A percentile compares a stretch with the other conserved stretches of the same genome.
These are phyloP conservation scores for Sugiyamaella grinbergsii DNA, from an alignment of 1,139 yeast species.

Conservation along the genomic window DNA sequence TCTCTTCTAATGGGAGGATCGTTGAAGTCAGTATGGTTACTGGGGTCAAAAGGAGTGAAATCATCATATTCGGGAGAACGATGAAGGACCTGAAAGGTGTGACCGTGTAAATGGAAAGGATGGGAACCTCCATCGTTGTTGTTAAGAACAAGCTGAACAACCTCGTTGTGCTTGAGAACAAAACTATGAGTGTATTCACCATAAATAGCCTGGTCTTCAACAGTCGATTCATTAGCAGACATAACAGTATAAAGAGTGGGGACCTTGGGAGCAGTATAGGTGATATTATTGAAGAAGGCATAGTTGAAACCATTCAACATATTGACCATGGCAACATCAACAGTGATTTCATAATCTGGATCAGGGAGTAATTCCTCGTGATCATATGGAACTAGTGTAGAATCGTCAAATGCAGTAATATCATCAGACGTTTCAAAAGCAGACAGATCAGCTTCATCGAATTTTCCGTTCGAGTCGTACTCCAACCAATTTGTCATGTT, in stretches of 20 bases:
- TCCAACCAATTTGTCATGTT: slow-evolving; percentile 73
- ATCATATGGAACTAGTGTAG: slow-evolving; percentile 59
- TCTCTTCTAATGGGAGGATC: slow-evolving; percentile 69
- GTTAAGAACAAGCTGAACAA: slow-evolving; percentile 66
- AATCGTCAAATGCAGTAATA: slow-evolving; percentile 53
- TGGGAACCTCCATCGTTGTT: slow-evolving; percentile 76
- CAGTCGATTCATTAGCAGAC: slow-evolving; percentile 57
- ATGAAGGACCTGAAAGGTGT: slow-evolving; percentile 65
- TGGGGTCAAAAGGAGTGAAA: slow-evolving; percentile 53
- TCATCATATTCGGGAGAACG: slow-evolving; percentile 56
- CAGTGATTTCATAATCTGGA: slow-evolving; percentile 63
- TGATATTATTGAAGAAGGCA: slow-evolving; percentile 83
- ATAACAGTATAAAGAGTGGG: slow-evolving; percentile 80
- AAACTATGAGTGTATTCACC: slow-evolving; percentile 78
- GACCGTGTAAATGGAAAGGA: slow-evolving; percentile 91
- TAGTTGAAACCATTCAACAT: slow-evolving; percentile 81
- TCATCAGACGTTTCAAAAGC: slow-evolving; percentile 43
- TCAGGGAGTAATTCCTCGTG: slow-evolving; percentile 57
- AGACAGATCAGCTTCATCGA: slow-evolving; percentile 51
- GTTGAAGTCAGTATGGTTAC: slow-evolving; percentile 59
- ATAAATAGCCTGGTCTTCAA: slow-evolving; percentile 58
- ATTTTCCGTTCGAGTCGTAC: slow-evolving; percentile 52
- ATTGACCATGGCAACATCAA: slow-evolving; percentile 77
- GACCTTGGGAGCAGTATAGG: slow-evolving; percentile 78
- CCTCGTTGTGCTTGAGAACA: slow-evolving; percentile 66